phyloP scores from a whole-genome alignment of 805 yeast species.

The Metschnikowia corniflorae region DNA sequence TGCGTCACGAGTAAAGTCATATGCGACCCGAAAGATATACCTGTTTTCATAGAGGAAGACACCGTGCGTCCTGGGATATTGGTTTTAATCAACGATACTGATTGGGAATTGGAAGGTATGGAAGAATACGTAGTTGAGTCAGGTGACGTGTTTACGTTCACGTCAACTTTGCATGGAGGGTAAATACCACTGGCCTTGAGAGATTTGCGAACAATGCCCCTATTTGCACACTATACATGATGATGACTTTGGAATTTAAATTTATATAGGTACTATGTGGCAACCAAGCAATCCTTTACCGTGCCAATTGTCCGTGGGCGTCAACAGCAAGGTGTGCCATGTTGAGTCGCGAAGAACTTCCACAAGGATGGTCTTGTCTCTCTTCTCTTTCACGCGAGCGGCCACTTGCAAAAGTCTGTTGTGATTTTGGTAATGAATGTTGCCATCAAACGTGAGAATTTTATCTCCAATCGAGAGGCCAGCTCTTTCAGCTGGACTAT shows the following conservation, averaged over 20 bases:
- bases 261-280: constrained; percentile 39
- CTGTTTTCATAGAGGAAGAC: constrained; percentile 77
- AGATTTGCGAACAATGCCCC: too few species aligned
- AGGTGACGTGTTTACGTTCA: constrained; percentile 79
- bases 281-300: constrained; percentile 74
- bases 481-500: constrained; percentile 53
- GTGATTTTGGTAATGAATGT: constrained; percentile 54
- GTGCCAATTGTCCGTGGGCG: constrained; percentile 55
- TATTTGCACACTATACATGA: not conserved
- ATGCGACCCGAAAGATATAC: constrained; percentile 57
- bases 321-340: constrained; percentile 19
- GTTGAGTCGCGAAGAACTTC: constrained; percentile 29
- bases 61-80: constrained; percentile 88
- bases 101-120: constrained; percentile 94
- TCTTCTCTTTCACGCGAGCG: constrained; percentile 37
- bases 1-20: constrained; percentile 54
- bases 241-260: too few species aligned
- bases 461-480: constrained; percentile 57
- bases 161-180: constrained; percentile 95
- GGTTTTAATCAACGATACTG: constrained; percentile 88
- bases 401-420: constrained; percentile 45
- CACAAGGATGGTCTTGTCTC: constrained; percentile 26
- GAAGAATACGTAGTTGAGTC: constrained; percentile 73
- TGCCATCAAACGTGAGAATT: constrained; percentile 49
- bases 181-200: too few species aligned